Evolutionary conservation across 257 asterid genomes (phyloP).

Genomic region (Nicotiana tomentosiformis): DNA sequence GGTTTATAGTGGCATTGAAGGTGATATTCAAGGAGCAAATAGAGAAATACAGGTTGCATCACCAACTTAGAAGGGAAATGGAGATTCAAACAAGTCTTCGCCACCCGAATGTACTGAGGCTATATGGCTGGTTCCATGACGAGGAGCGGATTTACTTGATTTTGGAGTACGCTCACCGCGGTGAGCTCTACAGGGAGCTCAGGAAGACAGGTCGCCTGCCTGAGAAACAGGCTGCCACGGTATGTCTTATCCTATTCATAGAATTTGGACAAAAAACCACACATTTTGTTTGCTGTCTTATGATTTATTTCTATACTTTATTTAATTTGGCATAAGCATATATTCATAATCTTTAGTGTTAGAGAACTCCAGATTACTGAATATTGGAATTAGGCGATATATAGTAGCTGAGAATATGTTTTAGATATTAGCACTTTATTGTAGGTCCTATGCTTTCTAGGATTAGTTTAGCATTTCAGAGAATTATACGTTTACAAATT

Average conservation of each 20-base stretch:
- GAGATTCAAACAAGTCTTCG: constrained; percentile 70
- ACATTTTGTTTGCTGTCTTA: background rate
- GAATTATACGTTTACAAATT: too few relatives aligned
- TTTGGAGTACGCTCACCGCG: constrained; percentile 82
- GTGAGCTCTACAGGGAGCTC: constrained; percentile 79
- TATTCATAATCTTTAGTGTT: background rate
- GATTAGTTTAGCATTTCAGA: too few relatives aligned
- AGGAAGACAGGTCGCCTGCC: constrained; percentile 51
- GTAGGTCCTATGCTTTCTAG: too few relatives aligned
- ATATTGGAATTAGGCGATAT: background rate
- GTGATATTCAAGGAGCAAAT: constrained; percentile 81
- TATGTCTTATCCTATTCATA: constrained; percentile 11
- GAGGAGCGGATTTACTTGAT: constrained; percentile 64
- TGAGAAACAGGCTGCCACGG: constrained; percentile 81
- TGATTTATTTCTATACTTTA: too few relatives aligned
- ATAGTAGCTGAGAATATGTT: too few relatives aligned
- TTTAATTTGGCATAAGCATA: background rate
- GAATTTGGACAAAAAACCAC: background rate
- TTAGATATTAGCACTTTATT: too few relatives aligned
- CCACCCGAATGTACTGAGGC: constrained; percentile 76
- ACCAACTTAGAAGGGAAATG: constrained; percentile 87
- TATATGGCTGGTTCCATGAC: constrained; percentile 93
- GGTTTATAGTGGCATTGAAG: constrained; percentile 82
- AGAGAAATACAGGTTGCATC: constrained; percentile 65
- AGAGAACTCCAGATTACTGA: background rate